Base-by-base conservation (phyloP, 345 rosid genomes). In the Pistacia vera region DNA sequence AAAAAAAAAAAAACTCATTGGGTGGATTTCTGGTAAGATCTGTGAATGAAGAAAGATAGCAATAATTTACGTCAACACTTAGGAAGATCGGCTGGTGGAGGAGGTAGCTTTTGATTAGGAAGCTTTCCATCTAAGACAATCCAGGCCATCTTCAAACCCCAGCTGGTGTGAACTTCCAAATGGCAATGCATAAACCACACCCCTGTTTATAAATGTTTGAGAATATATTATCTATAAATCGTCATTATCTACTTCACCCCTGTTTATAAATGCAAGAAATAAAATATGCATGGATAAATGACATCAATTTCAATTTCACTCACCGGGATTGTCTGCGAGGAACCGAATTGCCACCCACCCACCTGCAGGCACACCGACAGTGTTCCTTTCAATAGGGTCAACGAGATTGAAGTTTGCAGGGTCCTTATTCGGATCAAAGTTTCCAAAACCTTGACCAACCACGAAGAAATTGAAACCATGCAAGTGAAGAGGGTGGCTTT, bases 171-270 rank as follows among this genome's bases (percentile, higher is more conserved):
- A 35, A 90, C 92, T 77, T 90, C 95, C 61, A 90, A 84, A 70
- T 90, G 95, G 69, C 95, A 89, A 76, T 90, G 95, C 95, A 90
- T 90, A 82, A 90, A 89, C 92, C 93, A 90, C 16, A 87, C 90
- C 56, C 92, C 92, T 90, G 74, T 28, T 16, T 18, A 17, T 12
- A 65, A 16, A 68, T 18, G 54, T 11, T 49, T 49, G 54, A 9
- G 11, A 11, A 10, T 49, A 11, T 9, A 10, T 49, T 3, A 46
- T 44, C 11, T 25, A 12, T 8, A 48, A 4, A 55, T 5, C 10
- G 3, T 12, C 28, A 59, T 41, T 7, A 48, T 1, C 0, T 11
- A 67, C 56, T 11, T 48, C 28, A 67, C 6, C 14, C 35, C 22
- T 11, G 4, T 66, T 46, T 6, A 7, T 13, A 63, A 33, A 62